A percentile compares a stretch with the other conserved stretches of the same genome.
Evolutionary conservation across 768 basidiomycete species (phyloP).

Genomic region (Phylloporus sp.): DNA sequence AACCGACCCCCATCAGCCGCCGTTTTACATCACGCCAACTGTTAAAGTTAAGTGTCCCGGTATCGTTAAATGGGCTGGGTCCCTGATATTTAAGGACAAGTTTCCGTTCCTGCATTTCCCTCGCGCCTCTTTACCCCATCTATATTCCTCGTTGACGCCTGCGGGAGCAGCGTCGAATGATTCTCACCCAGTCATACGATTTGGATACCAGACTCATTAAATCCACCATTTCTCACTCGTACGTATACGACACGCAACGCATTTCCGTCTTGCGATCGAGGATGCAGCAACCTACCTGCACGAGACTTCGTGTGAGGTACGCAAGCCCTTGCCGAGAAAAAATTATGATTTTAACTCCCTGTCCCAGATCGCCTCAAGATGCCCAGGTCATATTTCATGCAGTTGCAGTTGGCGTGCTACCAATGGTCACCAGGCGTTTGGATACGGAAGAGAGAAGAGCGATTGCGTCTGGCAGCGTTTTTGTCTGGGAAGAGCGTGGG

Average conservation of each 20-base stretch:
- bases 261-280: slow-evolving; percentile 10
- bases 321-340: slow-evolving; percentile 1
- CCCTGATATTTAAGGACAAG: slow-evolving; percentile 30
- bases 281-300: slow-evolving; percentile 70
- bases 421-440: slow-evolving; percentile 66
- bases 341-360: neutral
- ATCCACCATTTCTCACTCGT: slow-evolving; percentile 22
- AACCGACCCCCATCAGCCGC: slow-evolving; percentile 27
- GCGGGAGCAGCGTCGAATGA: slow-evolving; percentile 20
- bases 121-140: slow-evolving; percentile 8
- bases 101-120: slow-evolving; percentile 10
- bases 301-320: slow-evolving; percentile 49
- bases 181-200: slow-evolving; percentile 22
- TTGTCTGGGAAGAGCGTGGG: slow-evolving; percentile 80
- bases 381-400: slow-evolving; percentile 75
- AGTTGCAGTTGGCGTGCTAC: slow-evolving; percentile 51
- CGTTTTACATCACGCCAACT: slow-evolving; percentile 31
- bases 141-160: slow-evolving; percentile 9
- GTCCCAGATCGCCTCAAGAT: slow-evolving; percentile 49
- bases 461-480: slow-evolving; percentile 69
- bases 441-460: slow-evolving; percentile 70
- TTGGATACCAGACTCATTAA: slow-evolving; percentile 26
- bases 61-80: slow-evolving; percentile 16
- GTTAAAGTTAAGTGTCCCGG: slow-evolving; percentile 28
- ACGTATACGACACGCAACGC: slow-evolving; percentile 16